Conservation (phyloP, 1,139 yeast species). For the Protomyces macrosporus region DNA sequence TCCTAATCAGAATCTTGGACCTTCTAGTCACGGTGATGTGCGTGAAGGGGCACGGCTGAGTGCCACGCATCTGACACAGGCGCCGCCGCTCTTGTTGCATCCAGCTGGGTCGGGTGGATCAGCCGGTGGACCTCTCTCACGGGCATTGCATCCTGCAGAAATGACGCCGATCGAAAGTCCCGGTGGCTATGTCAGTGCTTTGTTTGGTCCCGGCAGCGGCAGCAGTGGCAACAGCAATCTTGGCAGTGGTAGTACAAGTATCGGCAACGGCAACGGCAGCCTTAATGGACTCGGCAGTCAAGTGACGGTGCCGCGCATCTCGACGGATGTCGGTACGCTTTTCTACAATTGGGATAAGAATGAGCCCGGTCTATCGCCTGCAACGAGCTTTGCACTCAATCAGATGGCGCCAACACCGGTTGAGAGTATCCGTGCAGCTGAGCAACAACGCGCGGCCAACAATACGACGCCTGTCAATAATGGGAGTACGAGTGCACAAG, state of each 20-base stretch:
- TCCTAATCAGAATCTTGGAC: background rate
- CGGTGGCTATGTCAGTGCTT: constrained; percentile 1
- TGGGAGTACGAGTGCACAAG: background rate
- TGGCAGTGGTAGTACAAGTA: no score
- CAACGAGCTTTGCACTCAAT: constrained; percentile 18
- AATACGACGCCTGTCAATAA: background rate
- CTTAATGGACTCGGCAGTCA: constrained; percentile 12
- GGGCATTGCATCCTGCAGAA: background rate
- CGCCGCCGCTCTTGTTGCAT: background rate
- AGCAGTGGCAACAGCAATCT: background rate
- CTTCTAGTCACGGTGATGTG: background rate
- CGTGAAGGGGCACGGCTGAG: background rate
- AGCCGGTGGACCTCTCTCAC: background rate
- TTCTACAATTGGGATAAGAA: constrained; percentile 25
- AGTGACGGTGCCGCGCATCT: constrained; percentile 18
- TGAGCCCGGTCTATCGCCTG: constrained; percentile 22
- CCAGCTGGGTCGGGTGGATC: background rate
- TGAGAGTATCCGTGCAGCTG: background rate
- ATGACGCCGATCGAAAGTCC: constrained; percentile 19
- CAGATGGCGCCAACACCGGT: background rate
- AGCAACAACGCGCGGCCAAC: background rate
- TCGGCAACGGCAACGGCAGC: background rate
- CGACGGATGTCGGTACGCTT: constrained; percentile 23
- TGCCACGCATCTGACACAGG: background rate
- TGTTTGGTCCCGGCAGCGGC: background rate